Evolutionary conservation across 805 yeast genomes (phyloP), one percentile per base, ranked within the genome.

Genomic region (Starmerella asiatica): DNA sequence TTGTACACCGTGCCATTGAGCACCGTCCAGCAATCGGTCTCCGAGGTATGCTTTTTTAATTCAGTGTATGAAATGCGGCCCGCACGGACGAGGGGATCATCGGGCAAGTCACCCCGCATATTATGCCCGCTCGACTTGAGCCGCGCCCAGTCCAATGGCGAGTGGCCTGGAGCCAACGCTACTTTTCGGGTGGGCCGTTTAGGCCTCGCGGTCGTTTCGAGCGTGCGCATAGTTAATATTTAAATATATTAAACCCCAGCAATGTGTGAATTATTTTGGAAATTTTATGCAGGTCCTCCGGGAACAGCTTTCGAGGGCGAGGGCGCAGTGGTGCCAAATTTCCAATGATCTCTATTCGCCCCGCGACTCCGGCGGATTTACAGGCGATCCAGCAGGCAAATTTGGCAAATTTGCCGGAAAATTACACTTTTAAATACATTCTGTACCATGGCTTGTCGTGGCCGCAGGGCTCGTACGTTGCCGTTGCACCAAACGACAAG

Each of bases 391-490:
- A 88, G 59, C 85, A 84, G 67, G 91, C 94, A 46, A 86, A 86
- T 57, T 64, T 86, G 58, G 79, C 79, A 48, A 88, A 88, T 56
- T 66, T 91, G 45, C 98, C 98, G 5, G 98, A 91, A 59, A 91
- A 91, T 63, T 91, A 91, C 57, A 78, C 81, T 48, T 64, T 86
- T 60, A 85, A 86, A 59, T 91, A 85, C 62, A 91, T 91, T 62
- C 71, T 91, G 69, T 91, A 91, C 61, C 98, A 91, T 61, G 71
- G 84, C 7, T 64, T 88, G 37, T 78, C 96, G 28, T 91, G 98
- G 98, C 98, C 98, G 2, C 94, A 88, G 58, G 93, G 93, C 12
- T 82, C 94, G 30, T 91, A 77, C 64, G 97, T 91, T 28, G 98
- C 98, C 15, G 54, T 51, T 40, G 45, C 88, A 1, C 78, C 91